Conservation (phyloP, 1,139 yeast genomes). For the Yamadazyma taylorii region DNA sequence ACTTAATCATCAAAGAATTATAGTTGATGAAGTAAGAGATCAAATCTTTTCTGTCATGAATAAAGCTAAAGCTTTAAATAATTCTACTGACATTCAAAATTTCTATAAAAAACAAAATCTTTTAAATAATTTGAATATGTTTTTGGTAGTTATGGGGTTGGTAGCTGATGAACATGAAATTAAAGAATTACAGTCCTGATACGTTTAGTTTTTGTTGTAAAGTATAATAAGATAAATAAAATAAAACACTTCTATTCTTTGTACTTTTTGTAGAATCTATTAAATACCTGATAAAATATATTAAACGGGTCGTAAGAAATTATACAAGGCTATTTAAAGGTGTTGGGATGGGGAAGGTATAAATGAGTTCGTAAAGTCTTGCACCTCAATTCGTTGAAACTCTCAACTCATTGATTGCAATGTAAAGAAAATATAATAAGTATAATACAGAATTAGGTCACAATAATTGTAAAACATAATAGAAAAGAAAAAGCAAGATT, state of each 20-base stretch:
- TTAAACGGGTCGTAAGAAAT: too few species aligned
- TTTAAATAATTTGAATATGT: conserved; percentile 82
- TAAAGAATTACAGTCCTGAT: conserved; percentile 41
- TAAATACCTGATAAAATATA: too few species aligned
- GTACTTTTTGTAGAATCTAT: too few species aligned
- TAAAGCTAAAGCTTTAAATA: conserved; percentile 69
- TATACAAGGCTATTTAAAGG: too few species aligned
- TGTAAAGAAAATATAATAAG: too few species aligned
- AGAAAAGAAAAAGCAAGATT: neutral
- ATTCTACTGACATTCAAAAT: conserved; percentile 53
- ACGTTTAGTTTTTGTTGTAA: conserved; percentile 5
- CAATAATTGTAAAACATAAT: neutral
- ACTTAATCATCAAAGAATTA: conserved; percentile 87
- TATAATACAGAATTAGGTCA: too few species aligned
- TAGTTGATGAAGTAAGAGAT: conserved; percentile 93
- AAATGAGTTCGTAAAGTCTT: too few species aligned
- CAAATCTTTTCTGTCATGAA: conserved; percentile 89
- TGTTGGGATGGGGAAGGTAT: too few species aligned
- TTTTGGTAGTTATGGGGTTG: conserved; percentile 94
- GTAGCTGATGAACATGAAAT: conserved; percentile 76
- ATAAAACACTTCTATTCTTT: conserved; percentile 2
- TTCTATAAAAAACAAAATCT: conserved; percentile 61
- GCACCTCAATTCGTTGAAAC: too few species aligned
- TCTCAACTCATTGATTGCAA: too few species aligned
- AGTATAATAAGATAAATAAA: neutral